Percentiles rank a stretch among this genome's conserved stretches.
phyloP scores from a whole-genome alignment of 805 yeast genomes.

The Gaillardinia entomophila region DNA sequence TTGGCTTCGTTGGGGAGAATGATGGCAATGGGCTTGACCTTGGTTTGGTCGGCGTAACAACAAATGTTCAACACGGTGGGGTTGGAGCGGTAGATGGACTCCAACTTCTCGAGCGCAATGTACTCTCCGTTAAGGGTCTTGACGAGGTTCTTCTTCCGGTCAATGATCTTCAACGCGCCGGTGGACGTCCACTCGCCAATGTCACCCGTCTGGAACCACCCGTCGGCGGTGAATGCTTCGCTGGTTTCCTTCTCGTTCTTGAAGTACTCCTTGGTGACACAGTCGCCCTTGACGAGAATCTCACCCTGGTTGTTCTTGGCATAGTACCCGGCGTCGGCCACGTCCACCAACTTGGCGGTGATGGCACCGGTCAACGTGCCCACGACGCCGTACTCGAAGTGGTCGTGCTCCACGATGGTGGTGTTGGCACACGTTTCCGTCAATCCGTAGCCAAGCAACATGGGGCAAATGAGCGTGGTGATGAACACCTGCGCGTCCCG shows the following conservation, averaged over 20 bases:
- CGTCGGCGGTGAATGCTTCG: conserved; percentile 72
- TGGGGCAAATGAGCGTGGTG: conserved; percentile 68
- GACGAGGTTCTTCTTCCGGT: conserved; percentile 92
- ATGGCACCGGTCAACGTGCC: conserved; percentile 82
- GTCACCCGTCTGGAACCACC: conserved; percentile 97
- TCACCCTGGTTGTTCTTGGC: conserved; percentile 95
- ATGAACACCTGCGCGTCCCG: conserved; percentile 77
- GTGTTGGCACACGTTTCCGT: conserved; percentile 95
- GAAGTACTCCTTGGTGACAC: conserved; percentile 73
- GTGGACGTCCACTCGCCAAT: conserved; percentile 85
- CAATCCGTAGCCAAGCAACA: conserved; percentile 92
- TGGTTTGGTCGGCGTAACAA: conserved; percentile 84
- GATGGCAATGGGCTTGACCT: conserved; percentile 90
- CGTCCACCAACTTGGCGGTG: conserved; percentile 86
- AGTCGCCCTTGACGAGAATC: conserved; percentile 69
- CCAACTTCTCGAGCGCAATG: conserved; percentile 93
- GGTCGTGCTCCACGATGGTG: conserved; percentile 56
- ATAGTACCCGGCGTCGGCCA: conserved; percentile 82
- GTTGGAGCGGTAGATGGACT: conserved; percentile 84
- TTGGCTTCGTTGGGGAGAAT: conserved; percentile 74
- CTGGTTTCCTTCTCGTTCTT: conserved; percentile 77
- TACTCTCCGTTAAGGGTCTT: conserved; percentile 97
- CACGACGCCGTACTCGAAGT: conserved; percentile 67
- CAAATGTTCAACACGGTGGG: conserved; percentile 73
- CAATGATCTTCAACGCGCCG: conserved; percentile 81